These are phyloP conservation scores for Phytophthora cryptogea DNA, from an alignment of 352 stramenopile species.

Conservation along the genomic window DNA sequence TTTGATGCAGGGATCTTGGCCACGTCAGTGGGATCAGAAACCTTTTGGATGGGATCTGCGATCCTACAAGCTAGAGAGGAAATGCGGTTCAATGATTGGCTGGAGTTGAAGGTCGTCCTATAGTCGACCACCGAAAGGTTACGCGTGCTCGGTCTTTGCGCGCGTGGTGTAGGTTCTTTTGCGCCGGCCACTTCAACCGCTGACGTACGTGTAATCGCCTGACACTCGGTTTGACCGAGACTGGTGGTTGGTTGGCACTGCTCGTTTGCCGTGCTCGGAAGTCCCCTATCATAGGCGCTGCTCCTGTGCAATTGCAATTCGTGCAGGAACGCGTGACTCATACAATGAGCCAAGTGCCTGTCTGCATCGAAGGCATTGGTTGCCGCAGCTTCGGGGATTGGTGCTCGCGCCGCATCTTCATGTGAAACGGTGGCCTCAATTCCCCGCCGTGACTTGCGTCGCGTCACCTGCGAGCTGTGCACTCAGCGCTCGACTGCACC, in stretches of 20 bases:
- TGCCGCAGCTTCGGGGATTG: not conserved
- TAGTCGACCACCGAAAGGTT: too few species aligned
- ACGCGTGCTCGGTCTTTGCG: too few species aligned
- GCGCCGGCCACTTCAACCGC: not conserved
- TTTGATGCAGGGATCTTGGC: too few species aligned
- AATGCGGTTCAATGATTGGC: too few species aligned
- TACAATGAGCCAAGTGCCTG: not conserved
- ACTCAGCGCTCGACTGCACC: not conserved
- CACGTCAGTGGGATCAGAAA: not conserved
- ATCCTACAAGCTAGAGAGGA: too few species aligned
- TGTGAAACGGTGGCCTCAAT: not conserved
- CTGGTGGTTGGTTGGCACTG: too few species aligned
- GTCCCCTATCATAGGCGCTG: too few species aligned
- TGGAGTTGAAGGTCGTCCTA: too few species aligned
- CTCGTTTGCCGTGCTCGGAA: too few species aligned
- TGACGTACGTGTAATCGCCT: not conserved
- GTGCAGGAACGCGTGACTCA: too few species aligned
- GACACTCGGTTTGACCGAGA: not conserved
- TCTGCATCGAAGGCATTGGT: not conserved
- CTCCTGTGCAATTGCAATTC: too few species aligned
- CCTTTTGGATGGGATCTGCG: not conserved
- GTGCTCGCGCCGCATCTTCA: not conserved
- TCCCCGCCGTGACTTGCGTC: not conserved
- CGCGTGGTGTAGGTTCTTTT: conserved; percentile 10
- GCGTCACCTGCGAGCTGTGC: not conserved